Conservation (phyloP, 805 yeast species). For the Isabelozyma rhagii region DNA sequence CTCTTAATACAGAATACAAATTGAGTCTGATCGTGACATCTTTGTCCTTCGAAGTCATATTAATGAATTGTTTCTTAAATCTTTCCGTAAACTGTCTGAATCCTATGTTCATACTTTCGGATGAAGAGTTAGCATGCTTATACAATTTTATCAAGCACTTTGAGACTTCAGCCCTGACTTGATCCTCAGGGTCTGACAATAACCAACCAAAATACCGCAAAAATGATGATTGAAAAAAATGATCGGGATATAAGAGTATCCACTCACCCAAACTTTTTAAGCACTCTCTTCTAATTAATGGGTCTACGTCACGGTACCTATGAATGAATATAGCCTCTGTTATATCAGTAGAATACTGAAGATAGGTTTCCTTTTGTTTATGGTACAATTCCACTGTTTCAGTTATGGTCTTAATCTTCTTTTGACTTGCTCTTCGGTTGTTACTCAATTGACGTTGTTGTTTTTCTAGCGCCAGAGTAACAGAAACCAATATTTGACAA, state of each 20-base stretch:
- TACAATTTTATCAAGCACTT: slow-evolving; percentile 52
- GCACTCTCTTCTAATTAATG: slow-evolving; percentile 68
- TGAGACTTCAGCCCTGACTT: slow-evolving; percentile 65
- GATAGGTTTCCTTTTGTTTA: slow-evolving; percentile 50
- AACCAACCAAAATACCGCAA: slow-evolving; percentile 83
- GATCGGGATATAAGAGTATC: slow-evolving; percentile 69
- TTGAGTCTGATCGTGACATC: slow-evolving; percentile 53
- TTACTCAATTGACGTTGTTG: slow-evolving; percentile 41
- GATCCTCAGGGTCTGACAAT: slow-evolving; percentile 62
- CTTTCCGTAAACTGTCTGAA: slow-evolving; percentile 77
- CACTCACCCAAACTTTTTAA: slow-evolving; percentile 61
- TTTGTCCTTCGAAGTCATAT: slow-evolving; percentile 43
- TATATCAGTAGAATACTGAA: slow-evolving; percentile 61
- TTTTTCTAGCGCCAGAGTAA: slow-evolving; percentile 37
- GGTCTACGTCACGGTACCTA: slow-evolving; percentile 78
- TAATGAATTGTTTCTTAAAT: slow-evolving; percentile 61
- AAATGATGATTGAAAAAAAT: slow-evolving; percentile 65
- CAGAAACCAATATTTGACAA: slow-evolving; percentile 45
- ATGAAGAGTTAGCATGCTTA: slow-evolving; percentile 18
- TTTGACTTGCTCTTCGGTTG: slow-evolving; percentile 26
- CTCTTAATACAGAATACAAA: slow-evolving; percentile 51
- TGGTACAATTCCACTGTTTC: slow-evolving; percentile 30
- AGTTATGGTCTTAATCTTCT: slow-evolving; percentile 46
- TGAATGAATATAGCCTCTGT: slow-evolving; percentile 66
- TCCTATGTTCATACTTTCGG: slow-evolving; percentile 46